phyloP scores from a whole-genome alignment of 2,329 filamentous ascomycete species.

The Fusarium phyllophilum region DNA sequence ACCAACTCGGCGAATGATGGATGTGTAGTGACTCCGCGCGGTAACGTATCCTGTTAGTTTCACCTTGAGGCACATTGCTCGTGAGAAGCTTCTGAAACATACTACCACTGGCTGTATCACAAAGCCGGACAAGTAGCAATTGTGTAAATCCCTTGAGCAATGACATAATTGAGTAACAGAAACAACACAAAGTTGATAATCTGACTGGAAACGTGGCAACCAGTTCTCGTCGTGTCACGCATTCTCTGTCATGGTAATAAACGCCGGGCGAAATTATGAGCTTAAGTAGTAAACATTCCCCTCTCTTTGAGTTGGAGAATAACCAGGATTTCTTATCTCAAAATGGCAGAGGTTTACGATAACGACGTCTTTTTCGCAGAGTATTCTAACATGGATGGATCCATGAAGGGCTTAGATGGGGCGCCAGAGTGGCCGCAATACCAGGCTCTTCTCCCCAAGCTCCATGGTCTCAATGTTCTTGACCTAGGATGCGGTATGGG shows the following conservation, averaged over 20 bases:
- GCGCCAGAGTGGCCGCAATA: neutral
- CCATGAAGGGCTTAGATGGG: neutral
- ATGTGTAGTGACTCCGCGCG: neutral
- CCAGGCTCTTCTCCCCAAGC: neutral
- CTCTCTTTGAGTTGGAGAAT: accelerated
- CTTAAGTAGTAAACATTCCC: neutral
- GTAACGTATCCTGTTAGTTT: neutral
- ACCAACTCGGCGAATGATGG: neutral
- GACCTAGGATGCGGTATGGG: neutral
- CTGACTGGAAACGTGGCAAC: neutral
- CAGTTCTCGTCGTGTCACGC: neutral
- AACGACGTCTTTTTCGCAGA: neutral
- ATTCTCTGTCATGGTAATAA: neutral
- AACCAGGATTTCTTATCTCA: too few relatives aligned
- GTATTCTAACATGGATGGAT: neutral
- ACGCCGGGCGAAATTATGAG: accelerated
- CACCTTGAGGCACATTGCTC: accelerated
- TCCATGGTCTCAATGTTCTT: neutral
- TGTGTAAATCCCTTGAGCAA: neutral
- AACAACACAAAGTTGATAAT: neutral
- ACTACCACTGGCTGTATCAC: neutral
- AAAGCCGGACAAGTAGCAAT: accelerated
- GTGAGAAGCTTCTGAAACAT: neutral
- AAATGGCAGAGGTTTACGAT: neutral
- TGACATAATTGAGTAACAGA: neutral